Conservation (phyloP, 805 yeast genomes). For the Saccharomycopsis microspora region DNA sequence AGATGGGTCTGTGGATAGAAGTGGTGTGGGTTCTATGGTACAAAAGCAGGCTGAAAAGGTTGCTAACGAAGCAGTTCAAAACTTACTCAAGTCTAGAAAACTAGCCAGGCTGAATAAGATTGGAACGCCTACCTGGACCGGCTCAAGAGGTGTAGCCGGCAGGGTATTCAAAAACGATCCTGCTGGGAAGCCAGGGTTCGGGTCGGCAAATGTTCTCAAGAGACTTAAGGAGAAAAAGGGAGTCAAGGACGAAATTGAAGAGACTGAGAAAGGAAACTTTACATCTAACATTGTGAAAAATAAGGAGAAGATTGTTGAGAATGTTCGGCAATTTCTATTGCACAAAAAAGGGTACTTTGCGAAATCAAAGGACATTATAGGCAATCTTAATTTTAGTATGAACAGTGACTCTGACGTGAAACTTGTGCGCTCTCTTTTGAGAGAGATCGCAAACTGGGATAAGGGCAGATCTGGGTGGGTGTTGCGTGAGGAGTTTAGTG, state of each 20-base stretch:
- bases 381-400: constrained; percentile 27
- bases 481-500: constrained; percentile 41
- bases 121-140: constrained; percentile 96
- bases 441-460: constrained; percentile 61
- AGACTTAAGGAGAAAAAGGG: neutral
- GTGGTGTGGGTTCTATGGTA: constrained; percentile 21
- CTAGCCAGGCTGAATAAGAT: constrained; percentile 32
- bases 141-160: constrained; percentile 71
- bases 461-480: constrained; percentile 49
- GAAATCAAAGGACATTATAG: constrained; percentile 37
- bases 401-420: constrained; percentile 41
- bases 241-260: neutral
- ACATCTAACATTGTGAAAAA: constrained; percentile 12
- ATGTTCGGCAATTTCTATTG: constrained; percentile 30
- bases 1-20: constrained; percentile 25
- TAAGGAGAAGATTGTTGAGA: constrained; percentile 22
- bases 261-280: neutral
- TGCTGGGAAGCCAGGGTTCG: constrained; percentile 1
- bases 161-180: neutral
- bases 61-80: constrained; percentile 41
- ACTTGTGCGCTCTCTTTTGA: constrained; percentile 55
- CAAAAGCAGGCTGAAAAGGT: constrained; percentile 52
- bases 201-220: constrained; percentile 7
- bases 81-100: constrained; percentile 43
- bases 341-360: constrained; percentile 29